Evolutionary conservation across 2,329 filamentous ascomycete species (phyloP), one percentile per base, ranked within the genome.

Genomic region (Colletotrichum destructivum): DNA sequence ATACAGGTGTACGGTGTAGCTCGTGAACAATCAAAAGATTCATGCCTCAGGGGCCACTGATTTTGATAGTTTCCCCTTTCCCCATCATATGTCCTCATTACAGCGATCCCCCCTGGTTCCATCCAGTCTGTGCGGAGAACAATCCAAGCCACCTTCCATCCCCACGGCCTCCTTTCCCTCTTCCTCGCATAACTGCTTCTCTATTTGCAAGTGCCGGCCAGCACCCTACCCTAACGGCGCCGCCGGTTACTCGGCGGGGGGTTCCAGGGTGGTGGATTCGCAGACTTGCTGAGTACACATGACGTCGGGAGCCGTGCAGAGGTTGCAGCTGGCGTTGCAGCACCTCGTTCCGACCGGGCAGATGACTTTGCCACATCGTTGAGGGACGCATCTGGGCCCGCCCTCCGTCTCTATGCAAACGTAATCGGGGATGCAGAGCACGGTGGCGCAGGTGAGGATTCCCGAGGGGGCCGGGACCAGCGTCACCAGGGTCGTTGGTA

Each of bases 21-120:
- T 35, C 11, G 42, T 23, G 31, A n/a, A 4, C n/a, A 60, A 69
- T 69, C 35, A 63, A 60, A 26, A 55, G 51, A 46, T 60, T 69
- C 54, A 71, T 69, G 65, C 54, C 59, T 62, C 65, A 62, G 59
- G 59, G 65, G 52, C 38, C n/a, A 15, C 16, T 46, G 15, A 40
- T 35, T 66, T 31, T 15, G 35, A 62, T 35, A 35, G 47, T 57
- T 42, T 52, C n/a, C 31, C 23, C 21, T 35, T 35, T 46, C 60
- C n/a, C 42, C 44, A 57, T 67, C 59, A 62, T 16, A 26, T 23
- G 26, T 16, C 35, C 5, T 26, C 31, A 38, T 18, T 18, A 44
- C 47, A 15, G 15, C 35, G 21, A 42, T 52, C 9, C 15, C 18
- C 35, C 21, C 8, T 42, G 15, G 31, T 38, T 42, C 35, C 21